Evolutionary conservation across 139 green algal species (phyloP), one percentile per base, ranked within the genome.

Genomic region (Deuterostichococcus epilithicus): DNA sequence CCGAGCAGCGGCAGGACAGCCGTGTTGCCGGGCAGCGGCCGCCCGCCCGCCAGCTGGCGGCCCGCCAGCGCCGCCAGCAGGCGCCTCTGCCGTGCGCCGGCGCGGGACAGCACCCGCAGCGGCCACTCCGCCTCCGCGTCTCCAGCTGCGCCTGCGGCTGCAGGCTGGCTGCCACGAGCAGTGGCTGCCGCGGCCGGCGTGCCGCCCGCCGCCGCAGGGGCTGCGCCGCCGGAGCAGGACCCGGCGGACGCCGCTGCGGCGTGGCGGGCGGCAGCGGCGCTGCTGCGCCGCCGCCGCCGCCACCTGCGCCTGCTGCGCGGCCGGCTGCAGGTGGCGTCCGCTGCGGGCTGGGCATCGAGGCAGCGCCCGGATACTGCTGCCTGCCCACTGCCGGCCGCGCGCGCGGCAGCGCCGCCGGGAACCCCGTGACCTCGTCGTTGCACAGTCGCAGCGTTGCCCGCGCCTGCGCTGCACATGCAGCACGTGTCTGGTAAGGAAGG

Each of bases 1-100:
- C 88, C 89, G 67, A 92, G 66, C 30, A 92, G 65, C 1, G 85
- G 85, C 39, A 92, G 45, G 5, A 72, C 33, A 39, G 89, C 66
- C 23, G 81, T 65, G 30, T 87, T 89, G 74, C 90, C 90, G 30
- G 38, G 34, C 65, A 92, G 68, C 74, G 92, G 33, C 32, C 60
- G 22, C 1, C 82, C 78, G 13, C 83, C 87, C 1, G 73, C 60
- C 44, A 90, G 67, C 60, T 83, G 80, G 37, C 73, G 76, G 38
- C 6, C n/a, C 25, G 68, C 28, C 44, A 82, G 72, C 6, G 44
- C 65, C 65, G 78, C 70, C 75, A 83, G 38, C 77, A 82, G 71
- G 38, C 68, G 26, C 35, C 72, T 44, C 59, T 80, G n/a, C 59
- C 30, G 33, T 1, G 32, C 8, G 25, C 60, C 69, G 58, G 76